Conservation (phyloP, 2,329 filamentous ascomycete genomes). For the Ascosphaera pollenicola region DNA sequence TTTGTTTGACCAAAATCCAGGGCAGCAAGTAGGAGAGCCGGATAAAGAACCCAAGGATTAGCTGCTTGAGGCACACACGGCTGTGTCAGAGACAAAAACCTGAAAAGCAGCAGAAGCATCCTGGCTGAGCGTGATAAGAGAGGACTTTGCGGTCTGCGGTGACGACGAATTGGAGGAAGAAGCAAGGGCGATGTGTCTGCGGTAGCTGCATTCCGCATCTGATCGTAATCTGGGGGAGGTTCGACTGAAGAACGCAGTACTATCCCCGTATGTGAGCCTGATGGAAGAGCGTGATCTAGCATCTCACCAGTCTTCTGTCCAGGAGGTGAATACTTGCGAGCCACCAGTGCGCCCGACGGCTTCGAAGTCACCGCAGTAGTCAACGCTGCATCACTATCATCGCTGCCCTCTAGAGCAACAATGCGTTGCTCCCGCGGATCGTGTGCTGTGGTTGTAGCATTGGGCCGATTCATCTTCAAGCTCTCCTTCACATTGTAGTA, state of each 20-base stretch:
- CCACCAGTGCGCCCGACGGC: not conserved
- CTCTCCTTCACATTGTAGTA: conserved; percentile 23
- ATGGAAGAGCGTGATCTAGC: not conserved
- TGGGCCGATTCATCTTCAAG: not conserved
- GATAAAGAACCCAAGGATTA: conserved; percentile 41
- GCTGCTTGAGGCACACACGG: conserved; percentile 52
- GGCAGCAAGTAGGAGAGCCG: conserved; percentile 45
- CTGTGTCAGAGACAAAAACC: conserved; percentile 40
- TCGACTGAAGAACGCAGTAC: not conserved
- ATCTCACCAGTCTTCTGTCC: not conserved
- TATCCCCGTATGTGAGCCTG: not conserved
- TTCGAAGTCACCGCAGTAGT: not conserved
- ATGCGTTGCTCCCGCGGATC: not conserved
- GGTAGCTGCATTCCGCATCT: not conserved
- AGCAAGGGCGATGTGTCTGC: not conserved
- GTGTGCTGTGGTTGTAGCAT: not conserved
- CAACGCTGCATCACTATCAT: not conserved
- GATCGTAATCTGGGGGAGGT: not conserved
- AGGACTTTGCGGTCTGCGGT: conserved; percentile 11
- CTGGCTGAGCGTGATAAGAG: conserved; percentile 3
- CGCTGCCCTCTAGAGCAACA: not conserved
- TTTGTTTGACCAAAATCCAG: conserved; percentile 31
- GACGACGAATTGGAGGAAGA: conserved; percentile 6
- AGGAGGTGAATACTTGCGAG: not conserved
- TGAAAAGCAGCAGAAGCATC: conserved; percentile 40